A percentile compares a stretch with the other conserved stretches of the same genome.
phyloP scores from a whole-genome alignment of 805 yeast genomes.

The Kregervanrija pseudodelftensis region DNA sequence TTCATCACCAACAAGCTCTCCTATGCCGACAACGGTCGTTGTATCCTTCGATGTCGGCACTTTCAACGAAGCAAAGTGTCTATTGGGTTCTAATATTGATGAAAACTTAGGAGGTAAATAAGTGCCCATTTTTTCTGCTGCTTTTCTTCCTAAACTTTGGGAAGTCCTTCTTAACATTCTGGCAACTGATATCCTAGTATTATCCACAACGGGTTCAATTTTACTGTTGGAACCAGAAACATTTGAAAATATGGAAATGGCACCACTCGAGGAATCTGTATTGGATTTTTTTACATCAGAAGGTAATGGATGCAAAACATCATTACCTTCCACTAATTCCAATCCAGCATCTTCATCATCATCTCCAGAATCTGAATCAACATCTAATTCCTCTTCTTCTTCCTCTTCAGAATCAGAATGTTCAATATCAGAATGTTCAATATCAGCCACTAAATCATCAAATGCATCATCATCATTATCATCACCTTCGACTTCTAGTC shows the following conservation, averaged over 20 bases:
- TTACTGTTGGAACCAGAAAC: conserved; percentile 21
- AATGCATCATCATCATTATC: neutral
- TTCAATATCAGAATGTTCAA: neutral
- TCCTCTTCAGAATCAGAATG: conserved; percentile 1
- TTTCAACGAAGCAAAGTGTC: conserved; percentile 81
- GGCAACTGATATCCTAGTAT: conserved; percentile 64
- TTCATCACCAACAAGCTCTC: conserved; percentile 24
- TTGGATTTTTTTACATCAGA: neutral
- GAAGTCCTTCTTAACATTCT: conserved; percentile 71
- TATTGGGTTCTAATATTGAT: conserved; percentile 80
- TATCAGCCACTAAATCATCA: neutral
- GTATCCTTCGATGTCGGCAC: conserved; percentile 38
- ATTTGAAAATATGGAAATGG: conserved; percentile 19
- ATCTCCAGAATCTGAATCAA: conserved; percentile 29
- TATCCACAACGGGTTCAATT: conserved; percentile 64
- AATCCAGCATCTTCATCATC: conserved; percentile 11
- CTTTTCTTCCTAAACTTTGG: conserved; percentile 67
- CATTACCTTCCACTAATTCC: conserved; percentile 9
- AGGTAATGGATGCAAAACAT: conserved; percentile 8
- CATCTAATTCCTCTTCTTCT: neutral
- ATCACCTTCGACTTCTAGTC: neutral
- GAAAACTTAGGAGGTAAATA: conserved; percentile 78
- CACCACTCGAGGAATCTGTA: neutral
- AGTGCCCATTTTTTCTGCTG: conserved; percentile 87
- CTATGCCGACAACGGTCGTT: conserved; percentile 44